Evolutionary conservation across 495 filamentous ascomycete species (phyloP).

Genomic region (Penicillium desertorum): DNA sequence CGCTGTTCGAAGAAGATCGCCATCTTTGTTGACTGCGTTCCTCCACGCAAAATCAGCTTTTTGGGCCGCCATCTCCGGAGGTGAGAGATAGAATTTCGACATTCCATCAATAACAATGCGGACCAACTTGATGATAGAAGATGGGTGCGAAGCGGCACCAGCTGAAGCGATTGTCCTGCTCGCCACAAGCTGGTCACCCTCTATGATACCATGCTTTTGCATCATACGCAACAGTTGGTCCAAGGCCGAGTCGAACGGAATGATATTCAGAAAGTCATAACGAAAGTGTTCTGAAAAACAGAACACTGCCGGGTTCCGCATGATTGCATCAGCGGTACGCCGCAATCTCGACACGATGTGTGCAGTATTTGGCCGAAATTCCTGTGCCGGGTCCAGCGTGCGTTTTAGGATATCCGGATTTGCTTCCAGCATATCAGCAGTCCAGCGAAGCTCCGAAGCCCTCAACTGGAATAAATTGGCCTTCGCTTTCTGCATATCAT

Average conservation of each 20-base stretch:
- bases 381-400: conserved; percentile 22
- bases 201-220: conserved; percentile 9
- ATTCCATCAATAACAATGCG: conserved; percentile 10
- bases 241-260: conserved; percentile 20
- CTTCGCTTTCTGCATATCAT: conserved; percentile 11
- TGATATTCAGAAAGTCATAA: conserved; percentile 15
- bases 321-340: conserved; percentile 1
- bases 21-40: not conserved
- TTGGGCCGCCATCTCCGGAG: not conserved
- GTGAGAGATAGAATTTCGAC: conserved; percentile 4
- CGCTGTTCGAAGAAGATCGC: not conserved
- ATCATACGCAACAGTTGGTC: conserved; percentile 13
- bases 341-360: conserved; percentile 20
- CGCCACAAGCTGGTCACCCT: not conserved
- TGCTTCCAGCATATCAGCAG: conserved; percentile 17
- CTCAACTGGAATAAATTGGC: conserved; percentile 2
- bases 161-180: not conserved
- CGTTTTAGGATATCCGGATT: conserved; percentile 28
- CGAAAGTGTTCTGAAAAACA: conserved; percentile 6
- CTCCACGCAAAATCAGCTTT: not conserved
- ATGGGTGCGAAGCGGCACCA: not conserved
- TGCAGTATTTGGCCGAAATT: conserved; percentile 16
- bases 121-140: conserved; percentile 2
- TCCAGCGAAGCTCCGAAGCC: conserved; percentile 14
- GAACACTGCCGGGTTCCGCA: not conserved